These are phyloP conservation scores for Lentinula sp. DNA, from an alignment of 768 basidiomycete genomes.

Conservation along the genomic window DNA sequence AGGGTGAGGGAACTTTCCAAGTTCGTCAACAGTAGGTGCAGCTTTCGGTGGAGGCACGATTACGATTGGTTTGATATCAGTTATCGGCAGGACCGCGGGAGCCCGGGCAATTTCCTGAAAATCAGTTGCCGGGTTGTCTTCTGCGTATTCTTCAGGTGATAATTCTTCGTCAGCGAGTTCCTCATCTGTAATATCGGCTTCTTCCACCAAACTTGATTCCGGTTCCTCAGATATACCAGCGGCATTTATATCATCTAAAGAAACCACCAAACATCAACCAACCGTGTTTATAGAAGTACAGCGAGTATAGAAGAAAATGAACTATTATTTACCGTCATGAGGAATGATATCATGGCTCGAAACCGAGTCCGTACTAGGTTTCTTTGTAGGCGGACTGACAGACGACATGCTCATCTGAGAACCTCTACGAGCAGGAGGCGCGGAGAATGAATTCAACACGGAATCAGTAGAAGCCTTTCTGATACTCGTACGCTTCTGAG, in stretches of 20 bases:
- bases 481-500: neutral
- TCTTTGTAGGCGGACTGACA: constrained; percentile 16
- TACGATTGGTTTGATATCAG: neutral
- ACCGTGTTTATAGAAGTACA: constrained; percentile 4
- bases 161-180: neutral
- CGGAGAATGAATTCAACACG: neutral
- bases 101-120: neutral
- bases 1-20: neutral
- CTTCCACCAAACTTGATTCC: neutral
- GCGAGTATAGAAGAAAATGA: constrained; percentile 10
- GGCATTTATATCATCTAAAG: neutral
- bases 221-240: constrained; percentile 3
- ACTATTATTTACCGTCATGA: constrained; percentile 23
- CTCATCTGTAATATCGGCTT: constrained; percentile 2
- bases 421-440: constrained; percentile 4
- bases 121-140: neutral
- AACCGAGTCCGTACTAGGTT: constrained; percentile 11
- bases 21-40: neutral
- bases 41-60: neutral
- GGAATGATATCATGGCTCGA: constrained; percentile 10
- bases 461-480: neutral
- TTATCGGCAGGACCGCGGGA: neutral
- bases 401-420: constrained; percentile 4
- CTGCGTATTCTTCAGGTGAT: neutral
- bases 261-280: neutral